Conservation (phyloP, 805 yeast species). For the Jamesozyma jinghongensis region DNA sequence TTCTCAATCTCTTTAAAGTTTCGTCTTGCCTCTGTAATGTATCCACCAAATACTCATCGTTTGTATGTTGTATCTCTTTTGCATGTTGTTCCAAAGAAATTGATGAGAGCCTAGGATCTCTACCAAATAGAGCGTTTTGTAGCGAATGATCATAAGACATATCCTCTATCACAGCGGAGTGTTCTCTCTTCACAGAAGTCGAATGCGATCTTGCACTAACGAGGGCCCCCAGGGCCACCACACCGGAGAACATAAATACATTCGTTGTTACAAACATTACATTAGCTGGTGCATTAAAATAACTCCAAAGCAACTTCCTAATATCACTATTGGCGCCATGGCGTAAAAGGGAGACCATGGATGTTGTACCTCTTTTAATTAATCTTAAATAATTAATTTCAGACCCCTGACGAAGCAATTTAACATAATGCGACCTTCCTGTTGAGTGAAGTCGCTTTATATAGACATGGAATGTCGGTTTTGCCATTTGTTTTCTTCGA, state of each 20-base stretch:
- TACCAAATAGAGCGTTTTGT: not conserved
- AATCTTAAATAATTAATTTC: not conserved
- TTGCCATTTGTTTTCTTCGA: no score
- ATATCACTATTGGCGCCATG: not conserved
- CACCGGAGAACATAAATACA: conserved; percentile 28
- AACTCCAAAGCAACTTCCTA: conserved; percentile 27
- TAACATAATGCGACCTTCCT: no score
- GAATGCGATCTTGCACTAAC: conserved; percentile 8
- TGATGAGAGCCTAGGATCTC: no score
- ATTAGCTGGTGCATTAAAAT: conserved; percentile 34
- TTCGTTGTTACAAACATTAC: conserved; percentile 32
- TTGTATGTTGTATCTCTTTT: no score
- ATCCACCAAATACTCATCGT: not conserved
- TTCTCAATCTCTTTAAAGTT: not conserved
- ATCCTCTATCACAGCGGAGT: not conserved
- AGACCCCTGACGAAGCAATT: not conserved
- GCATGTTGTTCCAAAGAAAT: no score
- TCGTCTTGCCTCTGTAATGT: not conserved
- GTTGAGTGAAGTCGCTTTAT: no score
- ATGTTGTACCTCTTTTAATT: conserved; percentile 1
- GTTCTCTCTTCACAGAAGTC: no score
- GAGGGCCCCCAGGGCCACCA: conserved; percentile 28
- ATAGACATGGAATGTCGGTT: no score
- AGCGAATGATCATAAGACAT: no score
- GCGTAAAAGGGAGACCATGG: conserved; percentile 1